Conservation (phyloP, 2,329 filamentous ascomycete species). For the Neonectria hederae region DNA sequence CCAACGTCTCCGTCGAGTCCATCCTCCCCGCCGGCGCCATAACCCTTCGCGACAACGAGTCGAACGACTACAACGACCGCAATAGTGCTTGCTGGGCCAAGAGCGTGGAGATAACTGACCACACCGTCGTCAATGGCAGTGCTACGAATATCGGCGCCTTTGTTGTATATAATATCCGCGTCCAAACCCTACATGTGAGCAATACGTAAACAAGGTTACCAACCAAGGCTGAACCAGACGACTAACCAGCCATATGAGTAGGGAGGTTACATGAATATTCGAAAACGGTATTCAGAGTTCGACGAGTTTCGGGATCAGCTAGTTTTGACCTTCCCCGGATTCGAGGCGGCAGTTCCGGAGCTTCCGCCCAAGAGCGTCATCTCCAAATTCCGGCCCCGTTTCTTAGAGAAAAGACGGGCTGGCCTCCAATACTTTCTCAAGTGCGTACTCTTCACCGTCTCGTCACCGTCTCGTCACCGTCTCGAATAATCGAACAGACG, state of each 20-base stretch:
- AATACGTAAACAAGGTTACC: not conserved
- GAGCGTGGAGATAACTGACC: conserved; percentile 67
- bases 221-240: not conserved
- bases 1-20: conserved; percentile 60
- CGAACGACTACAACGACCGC: conserved; percentile 58
- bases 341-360: conserved; percentile 84
- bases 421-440: conserved; percentile 94
- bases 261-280: conserved; percentile 69
- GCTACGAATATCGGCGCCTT: conserved; percentile 80
- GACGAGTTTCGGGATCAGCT: conserved; percentile 81
- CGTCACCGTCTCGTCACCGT: not conserved
- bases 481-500: not conserved
- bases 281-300: conserved; percentile 91
- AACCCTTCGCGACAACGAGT: conserved; percentile 70
- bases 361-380: conserved; percentile 92
- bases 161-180: conserved; percentile 91
- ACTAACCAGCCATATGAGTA: conserved; percentile 44
- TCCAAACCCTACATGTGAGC: conserved; percentile 81
- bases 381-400: conserved; percentile 83
- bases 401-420: conserved; percentile 83
- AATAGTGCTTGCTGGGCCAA: conserved; percentile 72
- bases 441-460: conserved; percentile 56
- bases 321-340: conserved; percentile 82
- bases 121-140: conserved; percentile 66
- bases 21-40: conserved; percentile 64